Conservation (phyloP, 2,329 filamentous ascomycete genomes). For the Coniochaeta prunicola region DNA sequence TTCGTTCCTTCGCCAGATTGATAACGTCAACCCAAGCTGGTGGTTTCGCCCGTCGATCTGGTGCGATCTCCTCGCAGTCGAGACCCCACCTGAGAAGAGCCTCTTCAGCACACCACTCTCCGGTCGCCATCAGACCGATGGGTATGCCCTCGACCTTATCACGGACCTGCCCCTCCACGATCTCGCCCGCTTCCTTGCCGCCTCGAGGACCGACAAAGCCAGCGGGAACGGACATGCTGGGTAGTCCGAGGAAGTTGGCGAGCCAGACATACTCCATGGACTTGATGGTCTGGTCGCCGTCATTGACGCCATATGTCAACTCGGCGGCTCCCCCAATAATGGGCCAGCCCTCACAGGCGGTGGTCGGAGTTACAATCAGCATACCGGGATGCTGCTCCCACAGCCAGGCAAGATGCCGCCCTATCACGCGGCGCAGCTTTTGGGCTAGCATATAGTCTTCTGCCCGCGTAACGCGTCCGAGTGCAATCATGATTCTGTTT, state of each 20-base stretch:
- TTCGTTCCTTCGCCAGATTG: conserved; percentile 21
- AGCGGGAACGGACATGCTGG: conserved; percentile 35
- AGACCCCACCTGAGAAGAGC: conserved; percentile 39
- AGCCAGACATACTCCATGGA: conserved; percentile 45
- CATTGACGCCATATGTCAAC: conserved; percentile 32
- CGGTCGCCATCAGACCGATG: conserved; percentile 47
- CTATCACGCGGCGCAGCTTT: conserved; percentile 59
- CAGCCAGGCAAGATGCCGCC: conserved; percentile 63
- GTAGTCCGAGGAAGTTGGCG: conserved; percentile 42
- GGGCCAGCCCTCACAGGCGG: conserved; percentile 38
- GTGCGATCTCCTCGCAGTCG: conserved; percentile 34
- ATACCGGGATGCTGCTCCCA: conserved; percentile 61
- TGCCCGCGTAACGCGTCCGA: conserved; percentile 55
- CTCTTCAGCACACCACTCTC: conserved; percentile 47
- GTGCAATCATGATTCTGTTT: conserved; percentile 59
- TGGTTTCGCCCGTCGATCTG: conserved; percentile 24
- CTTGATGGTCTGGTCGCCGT: conserved; percentile 36
- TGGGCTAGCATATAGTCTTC: conserved; percentile 64
- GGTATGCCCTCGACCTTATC: conserved; percentile 32
- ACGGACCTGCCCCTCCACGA: conserved; percentile 22
- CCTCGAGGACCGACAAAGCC: conserved; percentile 31
- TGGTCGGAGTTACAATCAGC: conserved; percentile 65
- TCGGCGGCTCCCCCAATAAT: conserved; percentile 27
- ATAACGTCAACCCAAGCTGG: conserved; percentile 39
- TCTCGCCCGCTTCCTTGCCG: conserved; percentile 15